Evolutionary conservation across 495 filamentous ascomycete genomes (phyloP).

Genomic region (Gamarada debralockiae): DNA sequence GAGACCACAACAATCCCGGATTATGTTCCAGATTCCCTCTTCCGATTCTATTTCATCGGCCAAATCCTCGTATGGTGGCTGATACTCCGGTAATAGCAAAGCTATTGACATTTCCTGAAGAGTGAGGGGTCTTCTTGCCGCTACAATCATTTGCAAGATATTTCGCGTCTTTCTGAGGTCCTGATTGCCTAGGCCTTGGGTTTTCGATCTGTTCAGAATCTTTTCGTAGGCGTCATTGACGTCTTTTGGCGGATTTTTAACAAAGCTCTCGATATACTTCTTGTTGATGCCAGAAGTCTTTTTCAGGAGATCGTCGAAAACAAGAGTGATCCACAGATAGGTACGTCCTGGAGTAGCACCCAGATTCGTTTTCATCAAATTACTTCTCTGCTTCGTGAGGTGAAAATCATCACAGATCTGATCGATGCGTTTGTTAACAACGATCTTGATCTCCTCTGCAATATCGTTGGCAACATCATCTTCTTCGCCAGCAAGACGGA

Average conservation of each 20-base stretch:
- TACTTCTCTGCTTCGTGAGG: background rate
- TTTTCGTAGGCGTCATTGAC: constrained; percentile 38
- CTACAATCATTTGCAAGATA: constrained; percentile 36
- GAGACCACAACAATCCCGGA: constrained; percentile 37
- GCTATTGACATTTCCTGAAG: constrained; percentile 37
- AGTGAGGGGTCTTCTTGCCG: constrained; percentile 33
- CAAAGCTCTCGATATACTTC: constrained; percentile 18
- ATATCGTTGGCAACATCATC: constrained; percentile 27
- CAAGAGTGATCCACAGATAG: constrained; percentile 34
- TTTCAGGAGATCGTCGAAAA: constrained; percentile 8
- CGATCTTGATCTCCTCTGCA: constrained; percentile 3
- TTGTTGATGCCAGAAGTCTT: constrained; percentile 22
- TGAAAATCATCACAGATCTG: constrained; percentile 1
- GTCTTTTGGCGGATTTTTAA: constrained; percentile 26
- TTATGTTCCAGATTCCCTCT: constrained; percentile 19
- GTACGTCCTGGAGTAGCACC: constrained; percentile 30
- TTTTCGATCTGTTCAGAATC: constrained; percentile 26
- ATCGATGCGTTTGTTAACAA: constrained; percentile 3
- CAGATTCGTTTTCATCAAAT: constrained; percentile 3
- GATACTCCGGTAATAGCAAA: constrained; percentile 25
- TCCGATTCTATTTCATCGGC: constrained; percentile 16
- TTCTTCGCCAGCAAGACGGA: constrained; percentile 37
- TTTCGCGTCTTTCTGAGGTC: constrained; percentile 26
- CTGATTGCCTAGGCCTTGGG: constrained; percentile 13
- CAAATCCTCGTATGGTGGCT: constrained; percentile 17